Evolutionary conservation across 2,329 filamentous ascomycete species (phyloP), one percentile per base, ranked within the genome.

Genomic region (Drechslera avenae): DNA sequence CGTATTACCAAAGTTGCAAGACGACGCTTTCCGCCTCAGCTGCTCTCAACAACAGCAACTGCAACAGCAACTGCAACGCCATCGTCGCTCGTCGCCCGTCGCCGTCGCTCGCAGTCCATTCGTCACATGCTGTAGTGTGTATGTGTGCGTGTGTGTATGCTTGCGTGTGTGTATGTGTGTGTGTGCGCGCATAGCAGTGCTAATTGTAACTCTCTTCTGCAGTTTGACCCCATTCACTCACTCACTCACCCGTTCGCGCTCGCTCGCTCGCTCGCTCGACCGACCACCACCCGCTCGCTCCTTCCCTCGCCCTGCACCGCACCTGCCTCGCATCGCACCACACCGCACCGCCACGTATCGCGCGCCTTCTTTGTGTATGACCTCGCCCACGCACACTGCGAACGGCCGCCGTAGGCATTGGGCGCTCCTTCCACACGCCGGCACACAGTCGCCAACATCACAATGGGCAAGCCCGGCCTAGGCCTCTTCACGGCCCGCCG

Each of bases 401-500:
- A 57, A 55, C 59, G 56, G 55, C 64, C 60, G 53, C 56, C 43
- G 16, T 53, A 53, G 58, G 50, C 60, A 55, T 42, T 37, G 53
- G 53, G 52, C 56, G 47, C 55, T 49, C 41, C 37, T 41, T 46
- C 46, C 42, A 40, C 54, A 28, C 39, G 18, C 18, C 35, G 8
- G 9, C 18, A 39, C n/a, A 34, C 35, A 36, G 32, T 34, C 39
- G 36, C 31, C 40, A 33, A 10, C 12, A 16, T 17, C 47, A 59
- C n/a, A 39, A 71, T 69, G 67, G 67, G 51, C 51, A 72, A 68
- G 62, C 62, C 68, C 23, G 62, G 62, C 7, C 60, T 73, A 13
- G 63, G 66, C 14, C 60, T 71, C 49, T 69, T 73, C 52, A 68
- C 58, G 26, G 61, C 55, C 40, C 71, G 72, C 21, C 66, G 72